Evolutionary conservation across 2,329 filamentous ascomycete genomes (phyloP).

Genomic region (Neofusicoccum umdonicola): DNA sequence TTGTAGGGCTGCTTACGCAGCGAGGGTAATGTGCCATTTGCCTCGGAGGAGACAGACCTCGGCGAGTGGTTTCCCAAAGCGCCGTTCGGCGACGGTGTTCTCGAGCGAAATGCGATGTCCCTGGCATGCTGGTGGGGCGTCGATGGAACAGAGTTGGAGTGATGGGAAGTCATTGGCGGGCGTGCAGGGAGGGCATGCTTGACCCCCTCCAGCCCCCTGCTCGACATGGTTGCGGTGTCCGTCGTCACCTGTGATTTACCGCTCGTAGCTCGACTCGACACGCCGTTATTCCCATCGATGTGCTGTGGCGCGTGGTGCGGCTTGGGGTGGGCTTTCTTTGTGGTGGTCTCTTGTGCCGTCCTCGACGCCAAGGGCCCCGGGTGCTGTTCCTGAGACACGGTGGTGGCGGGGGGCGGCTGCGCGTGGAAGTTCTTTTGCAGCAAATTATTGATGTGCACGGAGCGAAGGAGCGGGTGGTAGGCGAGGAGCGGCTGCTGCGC

Average conservation of each 20-base stretch:
- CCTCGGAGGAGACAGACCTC: constrained; percentile 85
- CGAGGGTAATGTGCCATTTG: constrained; percentile 70
- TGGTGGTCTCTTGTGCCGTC: constrained; percentile 20
- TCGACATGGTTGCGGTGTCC: constrained; percentile 29
- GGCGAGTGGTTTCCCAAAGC: constrained; percentile 77
- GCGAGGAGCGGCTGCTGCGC: constrained; percentile 25
- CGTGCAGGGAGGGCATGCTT: constrained; percentile 35
- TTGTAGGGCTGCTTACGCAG: constrained; percentile 61
- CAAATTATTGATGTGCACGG: constrained; percentile 30
- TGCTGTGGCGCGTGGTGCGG: constrained; percentile 27
- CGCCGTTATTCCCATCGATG: constrained; percentile 38
- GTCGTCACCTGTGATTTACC: constrained; percentile 40
- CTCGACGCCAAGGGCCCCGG: constrained; percentile 15
- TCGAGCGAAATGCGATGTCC: constrained; percentile 74
- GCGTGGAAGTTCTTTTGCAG: constrained; percentile 22
- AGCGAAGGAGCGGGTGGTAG: constrained; percentile 26
- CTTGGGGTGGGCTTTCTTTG: constrained; percentile 30
- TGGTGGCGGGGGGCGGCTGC: constrained; percentile 32
- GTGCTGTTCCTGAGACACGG: constrained; percentile 36
- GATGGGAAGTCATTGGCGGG: constrained; percentile 56
- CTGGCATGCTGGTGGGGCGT: constrained; percentile 88
- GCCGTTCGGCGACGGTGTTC: constrained; percentile 74
- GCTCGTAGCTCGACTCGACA: constrained; percentile 31
- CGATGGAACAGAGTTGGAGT: constrained; percentile 89
- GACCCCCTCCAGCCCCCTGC: constrained; percentile 29